These are phyloP conservation scores for Lineolata rhizophorae DNA, from an alignment of 495 filamentous ascomycete genomes.

Conservation along the genomic window DNA sequence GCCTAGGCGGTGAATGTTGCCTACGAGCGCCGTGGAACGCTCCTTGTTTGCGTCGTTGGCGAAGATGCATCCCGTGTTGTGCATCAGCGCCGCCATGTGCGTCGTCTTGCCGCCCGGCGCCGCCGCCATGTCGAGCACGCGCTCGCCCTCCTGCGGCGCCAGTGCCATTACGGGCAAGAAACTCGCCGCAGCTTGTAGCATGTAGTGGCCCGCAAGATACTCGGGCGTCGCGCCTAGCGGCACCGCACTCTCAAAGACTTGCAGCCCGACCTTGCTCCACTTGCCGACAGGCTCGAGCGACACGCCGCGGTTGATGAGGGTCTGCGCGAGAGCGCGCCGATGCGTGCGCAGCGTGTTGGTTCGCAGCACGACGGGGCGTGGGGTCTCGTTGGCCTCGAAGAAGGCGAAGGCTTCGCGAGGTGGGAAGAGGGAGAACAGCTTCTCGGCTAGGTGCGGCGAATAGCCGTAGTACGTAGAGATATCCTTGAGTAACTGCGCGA, in stretches of 20 bases:
- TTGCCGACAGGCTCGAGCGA: slow-evolving; percentile 93
- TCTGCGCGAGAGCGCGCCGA: slow-evolving; percentile 75
- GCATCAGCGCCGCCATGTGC: slow-evolving; percentile 91
- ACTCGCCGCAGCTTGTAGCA: slow-evolving; percentile 87
- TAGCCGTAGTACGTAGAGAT: slow-evolving; percentile 90
- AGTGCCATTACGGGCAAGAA: slow-evolving; percentile 97
- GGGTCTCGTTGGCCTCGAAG: slow-evolving; percentile 93
- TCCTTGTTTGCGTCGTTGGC: slow-evolving; percentile 90
- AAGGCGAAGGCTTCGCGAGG: slow-evolving; percentile 92
- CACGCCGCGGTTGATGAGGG: slow-evolving; percentile 91
- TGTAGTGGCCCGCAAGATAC: slow-evolving; percentile 93
- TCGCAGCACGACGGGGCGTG: slow-evolving; percentile 68
- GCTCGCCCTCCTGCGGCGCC: slow-evolving; percentile 79
- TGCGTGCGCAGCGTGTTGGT: slow-evolving; percentile 92
- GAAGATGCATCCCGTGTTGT: slow-evolving; percentile 89
- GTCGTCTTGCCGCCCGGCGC: slow-evolving; percentile 96
- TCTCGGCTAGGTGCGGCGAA: slow-evolving; percentile 61
- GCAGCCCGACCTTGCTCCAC: slow-evolving; percentile 93
- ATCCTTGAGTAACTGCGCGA: slow-evolving; percentile 65
- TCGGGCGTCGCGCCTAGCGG: slow-evolving; percentile 96
- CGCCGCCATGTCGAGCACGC: slow-evolving; percentile 86
- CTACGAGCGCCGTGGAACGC: slow-evolving; percentile 88
- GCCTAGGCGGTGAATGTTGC: slow-evolving; percentile 91
- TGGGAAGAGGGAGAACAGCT: slow-evolving; percentile 75
- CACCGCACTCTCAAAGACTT: slow-evolving; percentile 84